These are phyloP conservation scores for Ophiostoma fasciatum DNA, from an alignment of 2,329 filamentous ascomycete species.

Conservation along the genomic window DNA sequence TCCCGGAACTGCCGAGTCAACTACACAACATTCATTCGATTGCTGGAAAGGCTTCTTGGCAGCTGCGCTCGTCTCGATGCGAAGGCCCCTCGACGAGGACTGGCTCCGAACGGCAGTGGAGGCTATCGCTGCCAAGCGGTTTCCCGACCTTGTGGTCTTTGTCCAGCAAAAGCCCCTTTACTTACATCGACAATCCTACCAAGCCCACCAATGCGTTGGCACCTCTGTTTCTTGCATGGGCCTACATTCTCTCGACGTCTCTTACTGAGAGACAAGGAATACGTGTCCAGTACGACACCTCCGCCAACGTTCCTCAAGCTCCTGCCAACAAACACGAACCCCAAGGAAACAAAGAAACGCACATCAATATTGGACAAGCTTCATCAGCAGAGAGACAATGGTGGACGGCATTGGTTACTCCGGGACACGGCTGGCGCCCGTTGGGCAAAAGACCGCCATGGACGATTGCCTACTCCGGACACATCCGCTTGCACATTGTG, in stretches of 20 bases:
- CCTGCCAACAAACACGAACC: no score
- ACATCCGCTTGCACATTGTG: background rate
- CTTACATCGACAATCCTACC: background rate
- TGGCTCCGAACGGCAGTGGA: background rate
- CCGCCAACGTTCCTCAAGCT: background rate
- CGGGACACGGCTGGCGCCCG: background rate
- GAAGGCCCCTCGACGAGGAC: background rate
- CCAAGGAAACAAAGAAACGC: no score
- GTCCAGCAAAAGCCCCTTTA: no score
- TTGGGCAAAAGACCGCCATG: background rate
- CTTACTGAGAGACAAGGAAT: background rate
- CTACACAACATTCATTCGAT: no score
- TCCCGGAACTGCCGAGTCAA: no score
- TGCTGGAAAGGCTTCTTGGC: background rate
- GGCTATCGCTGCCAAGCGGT: background rate
- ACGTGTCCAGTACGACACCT: background rate
- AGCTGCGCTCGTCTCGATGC: background rate
- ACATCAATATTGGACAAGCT: background rate
- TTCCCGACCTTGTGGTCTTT: background rate
- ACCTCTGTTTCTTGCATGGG: background rate
- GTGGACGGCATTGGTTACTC: background rate
- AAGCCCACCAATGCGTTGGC: background rate
- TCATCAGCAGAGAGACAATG: background rate
- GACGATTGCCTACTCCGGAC: background rate
- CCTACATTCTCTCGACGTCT: background rate